Conservation (phyloP, 176 grass and related monocot genomes). For the Coix lacrymajobi region DNA sequence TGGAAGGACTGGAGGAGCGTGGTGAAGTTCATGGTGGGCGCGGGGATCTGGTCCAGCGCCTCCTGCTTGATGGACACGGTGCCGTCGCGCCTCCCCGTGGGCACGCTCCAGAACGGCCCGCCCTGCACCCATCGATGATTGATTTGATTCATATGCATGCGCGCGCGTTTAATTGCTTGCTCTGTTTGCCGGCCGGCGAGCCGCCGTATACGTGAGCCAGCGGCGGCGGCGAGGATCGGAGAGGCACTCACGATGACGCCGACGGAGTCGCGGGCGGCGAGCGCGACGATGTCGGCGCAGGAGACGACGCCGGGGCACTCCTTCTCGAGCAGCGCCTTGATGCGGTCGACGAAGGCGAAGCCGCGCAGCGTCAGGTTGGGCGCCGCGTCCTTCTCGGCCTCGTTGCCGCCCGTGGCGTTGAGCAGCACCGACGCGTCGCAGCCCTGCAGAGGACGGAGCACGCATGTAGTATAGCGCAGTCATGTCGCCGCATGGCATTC, state of each 20-base stretch:
- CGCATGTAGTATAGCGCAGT: too few relatives aligned
- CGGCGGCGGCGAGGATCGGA: too few relatives aligned
- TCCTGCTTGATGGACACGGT: conserved; percentile 60
- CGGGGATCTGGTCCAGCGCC: conserved; percentile 61
- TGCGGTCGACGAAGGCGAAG: conserved; percentile 60
- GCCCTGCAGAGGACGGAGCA: conserved; percentile 31
- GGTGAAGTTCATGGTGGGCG: conserved; percentile 67
- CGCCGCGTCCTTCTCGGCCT: conserved; percentile 63
- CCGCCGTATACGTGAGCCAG: too few relatives aligned
- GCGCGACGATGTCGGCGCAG: conserved; percentile 77
- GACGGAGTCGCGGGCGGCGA: conserved; percentile 77
- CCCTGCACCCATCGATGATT: too few relatives aligned
- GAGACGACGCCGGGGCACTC: conserved; percentile 96
- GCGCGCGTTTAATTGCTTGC: too few relatives aligned
- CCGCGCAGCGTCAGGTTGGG: conserved; percentile 81
- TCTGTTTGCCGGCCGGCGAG: too few relatives aligned
- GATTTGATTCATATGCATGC: too few relatives aligned
- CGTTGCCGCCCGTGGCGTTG: conserved; percentile 42
- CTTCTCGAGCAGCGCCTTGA: conserved; percentile 68
- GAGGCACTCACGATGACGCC: conserved; percentile 40
- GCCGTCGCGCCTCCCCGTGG: conserved; percentile 82
- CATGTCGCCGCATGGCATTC: not conserved
- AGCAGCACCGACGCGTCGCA: conserved; percentile 88
- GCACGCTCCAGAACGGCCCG: conserved; percentile 78
- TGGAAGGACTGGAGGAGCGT: conserved; percentile 51